A percentile compares a stretch with the other conserved stretches of the same genome.
Conservation (phyloP, 352 stramenopile species). For the Pythium aphanidermatum region DNA sequence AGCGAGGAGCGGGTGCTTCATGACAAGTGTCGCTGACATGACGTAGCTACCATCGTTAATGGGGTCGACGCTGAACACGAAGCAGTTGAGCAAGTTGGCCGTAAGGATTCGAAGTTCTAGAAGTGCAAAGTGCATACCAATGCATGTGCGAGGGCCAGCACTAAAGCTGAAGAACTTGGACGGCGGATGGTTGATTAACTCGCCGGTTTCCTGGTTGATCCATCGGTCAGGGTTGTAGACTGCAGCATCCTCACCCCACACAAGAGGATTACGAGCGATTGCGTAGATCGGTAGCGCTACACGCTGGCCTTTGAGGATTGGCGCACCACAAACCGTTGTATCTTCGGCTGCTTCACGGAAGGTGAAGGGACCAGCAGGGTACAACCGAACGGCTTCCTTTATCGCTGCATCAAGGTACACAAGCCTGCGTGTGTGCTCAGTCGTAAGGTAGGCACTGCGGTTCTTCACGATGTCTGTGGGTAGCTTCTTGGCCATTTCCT, state of each 20-base stretch:
- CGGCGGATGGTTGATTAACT: slow-evolving; percentile 9
- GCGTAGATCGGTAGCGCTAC: slow-evolving; percentile 25
- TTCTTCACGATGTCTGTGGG: slow-evolving; percentile 23
- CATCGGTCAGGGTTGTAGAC: slow-evolving; percentile 56
- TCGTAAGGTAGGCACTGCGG: slow-evolving; percentile 22
- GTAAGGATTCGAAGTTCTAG: slow-evolving; percentile 23
- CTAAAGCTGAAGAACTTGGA: slow-evolving; percentile 36
- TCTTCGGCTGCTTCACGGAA: slow-evolving; percentile 46
- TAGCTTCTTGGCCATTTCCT: slow-evolving; percentile 30
- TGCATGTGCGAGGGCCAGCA: slow-evolving; percentile 34
- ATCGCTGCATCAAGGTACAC: slow-evolving; percentile 56
- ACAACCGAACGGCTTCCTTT: slow-evolving; percentile 59
- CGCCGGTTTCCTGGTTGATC: slow-evolving; percentile 19
- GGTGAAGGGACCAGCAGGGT: slow-evolving; percentile 49
- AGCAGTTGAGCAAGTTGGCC: slow-evolving; percentile 11
- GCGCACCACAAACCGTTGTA: slow-evolving; percentile 34
- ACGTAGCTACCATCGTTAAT: slow-evolving; percentile 15
- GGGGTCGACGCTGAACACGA: slow-evolving; percentile 7
- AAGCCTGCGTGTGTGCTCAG: slow-evolving; percentile 35
- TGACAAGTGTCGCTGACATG: slow-evolving; percentile 3
- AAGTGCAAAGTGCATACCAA: slow-evolving; percentile 38
- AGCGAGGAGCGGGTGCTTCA: slow-evolving; percentile 14
- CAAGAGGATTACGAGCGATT: slow-evolving; percentile 20
- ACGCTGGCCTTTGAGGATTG: slow-evolving; percentile 14
- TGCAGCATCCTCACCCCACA: slow-evolving; percentile 42